Evolutionary conservation across 441 rosid genomes (phyloP).

Genomic region (Syzygium malaccense): DNA sequence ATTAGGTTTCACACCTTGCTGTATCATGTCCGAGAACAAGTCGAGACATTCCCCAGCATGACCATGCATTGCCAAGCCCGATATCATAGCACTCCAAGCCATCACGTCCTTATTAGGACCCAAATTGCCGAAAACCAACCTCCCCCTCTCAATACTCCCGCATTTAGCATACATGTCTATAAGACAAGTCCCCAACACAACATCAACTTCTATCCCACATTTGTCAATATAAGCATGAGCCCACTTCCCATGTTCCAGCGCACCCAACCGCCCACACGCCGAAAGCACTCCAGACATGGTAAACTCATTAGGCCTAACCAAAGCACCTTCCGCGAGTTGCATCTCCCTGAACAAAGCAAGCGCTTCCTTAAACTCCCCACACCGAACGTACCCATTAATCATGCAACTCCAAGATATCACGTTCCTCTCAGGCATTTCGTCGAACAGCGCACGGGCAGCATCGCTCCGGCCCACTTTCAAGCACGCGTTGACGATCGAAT

Average conservation of each 20-base stretch:
- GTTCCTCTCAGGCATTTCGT: slow-evolving; percentile 5
- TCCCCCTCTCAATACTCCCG: background rate
- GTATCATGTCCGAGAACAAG: background rate
- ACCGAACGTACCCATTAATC: slow-evolving; percentile 3
- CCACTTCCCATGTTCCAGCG: slow-evolving; percentile 7
- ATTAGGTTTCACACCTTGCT: background rate
- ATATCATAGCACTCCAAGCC: slow-evolving; percentile 7
- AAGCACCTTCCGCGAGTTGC: background rate
- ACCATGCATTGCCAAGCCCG: slow-evolving; percentile 3
- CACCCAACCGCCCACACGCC: slow-evolving; percentile 1
- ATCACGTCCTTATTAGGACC: slow-evolving; percentile 2
- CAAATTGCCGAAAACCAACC: slow-evolving; percentile 4
- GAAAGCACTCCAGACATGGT: background rate
- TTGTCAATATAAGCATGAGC: slow-evolving; percentile 1
- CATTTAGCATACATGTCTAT: slow-evolving; percentile 9
- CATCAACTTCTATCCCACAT: slow-evolving; percentile 1
- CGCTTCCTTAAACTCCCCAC: slow-evolving; percentile 1
- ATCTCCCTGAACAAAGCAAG: slow-evolving; percentile 1
- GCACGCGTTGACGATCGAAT: background rate
- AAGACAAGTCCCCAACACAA: slow-evolving; percentile 1
- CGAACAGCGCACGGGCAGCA: background rate
- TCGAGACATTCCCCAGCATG: background rate
- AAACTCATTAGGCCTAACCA: slow-evolving; percentile 5
- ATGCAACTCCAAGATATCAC: background rate
- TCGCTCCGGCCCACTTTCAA: background rate